Base-by-base conservation (phyloP, 108 stramenopile species). In the Cyclostephanos tholiformis region DNA sequence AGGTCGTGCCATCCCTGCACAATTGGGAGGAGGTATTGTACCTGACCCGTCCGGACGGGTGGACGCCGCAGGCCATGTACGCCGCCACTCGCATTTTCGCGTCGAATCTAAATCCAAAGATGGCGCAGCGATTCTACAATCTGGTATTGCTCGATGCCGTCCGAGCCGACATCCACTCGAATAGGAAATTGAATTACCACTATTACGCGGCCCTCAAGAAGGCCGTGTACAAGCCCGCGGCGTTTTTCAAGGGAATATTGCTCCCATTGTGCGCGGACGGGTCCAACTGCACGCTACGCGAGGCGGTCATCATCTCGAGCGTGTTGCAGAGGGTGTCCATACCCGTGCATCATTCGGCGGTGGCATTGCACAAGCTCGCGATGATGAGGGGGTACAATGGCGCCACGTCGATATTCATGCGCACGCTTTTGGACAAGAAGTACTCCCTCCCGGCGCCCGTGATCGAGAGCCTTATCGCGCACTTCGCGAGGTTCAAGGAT, bases 11-110 rank as follows among this genome's bases (percentile, higher is more conserved):
- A 12, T 94, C 94, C 6, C 74, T 99, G 27, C 77, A 82, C 52
- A 97, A 97, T 61, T 99, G 99, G 99, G 99, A 99, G 81, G 96
- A 98, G 72, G 92, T 98, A 14, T 82, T 99, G 20, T 98, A 96
- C 76, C 77, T 98, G 62, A 99, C 98, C 12, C 91, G 95, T 32
- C 99, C 99, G 9, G 97, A 99, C 69, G 48, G 64, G 51, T 99
- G 99, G 99, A 95, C 97, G 12, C 95, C 97, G 13, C 96, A 96
- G 56, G 97, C 97, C 36, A 97, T 96, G 91, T 95, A 79, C 72
- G 97, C 97, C 9, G 97, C 97, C 0, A 99, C 99, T 7, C 85
- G 95, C 14, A 93, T 99, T 30, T 99, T 99, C 81, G 97, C 97
- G 12, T 99, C 98, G 67, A 99, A 99, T 72, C 82, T 99, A 41